Evolutionary conservation across 164 flowering plant genomes (phyloP), one percentile per base, ranked within the genome.

Genomic region (Berberis vulgaris): DNA sequence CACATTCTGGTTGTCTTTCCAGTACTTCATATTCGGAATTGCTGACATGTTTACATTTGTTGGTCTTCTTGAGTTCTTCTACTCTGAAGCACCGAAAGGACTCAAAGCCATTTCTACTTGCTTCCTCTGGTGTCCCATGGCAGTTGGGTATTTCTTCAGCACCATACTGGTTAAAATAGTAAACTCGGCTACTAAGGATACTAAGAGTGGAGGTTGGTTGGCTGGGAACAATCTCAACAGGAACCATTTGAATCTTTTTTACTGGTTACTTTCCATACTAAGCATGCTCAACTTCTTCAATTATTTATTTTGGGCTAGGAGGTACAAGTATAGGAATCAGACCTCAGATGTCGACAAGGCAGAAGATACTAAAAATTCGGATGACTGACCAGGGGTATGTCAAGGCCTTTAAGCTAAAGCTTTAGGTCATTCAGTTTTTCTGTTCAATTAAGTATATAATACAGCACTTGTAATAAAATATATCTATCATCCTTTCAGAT

Each of bases 21-120:
- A 84, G 69, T 84, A 64, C 78, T 82, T 81, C 72, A 73, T 84
- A 49, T 81, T 80, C 44, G 86, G 86, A 3, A 72, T 84, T 6
- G 84, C 86, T 2, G 84, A 82, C 71, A 60, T 84, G 81, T 81
- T 84, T 43, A 84, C 88, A 0, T 79, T 69, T 12, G 80, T 77
- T 0, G 83, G 88, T 2, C 70, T 84, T 41, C 79, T 84, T 0
- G 81, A 84, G 52, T 79, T 82, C 56, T 82, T 84, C 75, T 81
- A 84, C 68, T 79, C 81, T 0, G 79, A 84, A 59, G 76, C 84
- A 6, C 86, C 88, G 0, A 75, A 72, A 54, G 77, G 55, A 6
- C 49, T 84, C 43, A 82, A 79, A 57, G 65, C 82, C 8, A 45
- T 82, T 6, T 77, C 84, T 1, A 80, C 84, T 45, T 75, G 78